phyloP scores from a whole-genome alignment of 371 early-diverging fungal genomes.

The Syncephalis fuscata region DNA sequence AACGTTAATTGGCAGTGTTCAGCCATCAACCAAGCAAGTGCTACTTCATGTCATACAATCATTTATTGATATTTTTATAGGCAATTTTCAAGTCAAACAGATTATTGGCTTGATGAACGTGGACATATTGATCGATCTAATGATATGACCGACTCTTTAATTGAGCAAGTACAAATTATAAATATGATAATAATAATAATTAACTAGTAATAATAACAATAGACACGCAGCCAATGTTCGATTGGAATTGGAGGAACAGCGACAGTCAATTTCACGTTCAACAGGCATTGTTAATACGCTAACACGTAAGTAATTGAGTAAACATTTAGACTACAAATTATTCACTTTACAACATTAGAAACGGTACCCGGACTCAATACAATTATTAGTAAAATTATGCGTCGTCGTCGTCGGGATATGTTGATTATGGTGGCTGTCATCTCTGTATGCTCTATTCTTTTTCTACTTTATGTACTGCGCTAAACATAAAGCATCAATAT shows the following conservation, averaged over 20 bases:
- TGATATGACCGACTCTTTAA: constrained; percentile 7
- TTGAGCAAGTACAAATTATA: constrained; percentile 3
- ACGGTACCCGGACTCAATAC: constrained; percentile 4
- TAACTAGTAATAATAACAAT: neutral
- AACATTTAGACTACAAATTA: too few species aligned
- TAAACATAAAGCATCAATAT: too few species aligned
- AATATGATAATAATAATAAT: neutral
- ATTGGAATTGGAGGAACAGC: too few species aligned
- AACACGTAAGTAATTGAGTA: too few species aligned
- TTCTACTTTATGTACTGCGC: constrained; percentile 5
- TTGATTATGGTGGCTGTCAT: constrained; percentile 5
- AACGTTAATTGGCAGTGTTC: too few species aligned
- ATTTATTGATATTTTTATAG: too few species aligned
- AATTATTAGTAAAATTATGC: constrained; percentile 5
- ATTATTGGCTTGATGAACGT: constrained; percentile 6
- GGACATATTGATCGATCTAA: constrained; percentile 5
- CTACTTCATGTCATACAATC: too few species aligned
- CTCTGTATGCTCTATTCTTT: constrained; percentile 5
- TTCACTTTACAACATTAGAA: constrained; percentile 2
- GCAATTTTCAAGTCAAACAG: constrained; percentile 5
- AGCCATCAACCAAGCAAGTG: too few species aligned
- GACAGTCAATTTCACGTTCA: too few species aligned
- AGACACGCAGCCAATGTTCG: neutral
- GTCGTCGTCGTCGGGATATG: constrained; percentile 3
- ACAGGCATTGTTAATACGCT: too few species aligned